A percentile compares a stretch with the other conserved stretches of the same genome.
Evolutionary conservation across 2,329 filamentous ascomycete genomes (phyloP).

Genomic region (Alternaria consortialis): DNA sequence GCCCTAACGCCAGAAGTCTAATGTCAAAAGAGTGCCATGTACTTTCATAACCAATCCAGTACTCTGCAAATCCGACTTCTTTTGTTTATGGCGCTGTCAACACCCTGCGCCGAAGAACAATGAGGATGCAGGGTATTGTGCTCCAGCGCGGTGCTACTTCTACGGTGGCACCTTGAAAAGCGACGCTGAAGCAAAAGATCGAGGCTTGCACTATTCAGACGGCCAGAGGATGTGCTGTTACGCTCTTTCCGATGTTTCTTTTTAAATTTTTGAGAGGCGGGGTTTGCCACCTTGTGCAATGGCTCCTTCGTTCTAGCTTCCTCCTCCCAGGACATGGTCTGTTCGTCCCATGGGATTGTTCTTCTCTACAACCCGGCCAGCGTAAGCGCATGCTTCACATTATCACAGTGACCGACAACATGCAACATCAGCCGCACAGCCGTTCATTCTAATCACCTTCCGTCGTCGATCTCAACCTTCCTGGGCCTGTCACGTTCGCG

Average conservation of each 20-base stretch:
- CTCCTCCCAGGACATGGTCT: not conserved
- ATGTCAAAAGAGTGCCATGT: not conserved
- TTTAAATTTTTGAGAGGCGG: not conserved
- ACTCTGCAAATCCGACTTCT: slow-evolving; percentile 18
- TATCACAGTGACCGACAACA: not conserved
- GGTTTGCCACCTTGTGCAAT: not conserved
- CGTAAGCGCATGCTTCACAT: not conserved
- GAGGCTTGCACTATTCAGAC: not conserved
- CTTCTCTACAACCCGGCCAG: not conserved
- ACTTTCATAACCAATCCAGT: slow-evolving; percentile 22
- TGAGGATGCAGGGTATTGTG: not conserved
- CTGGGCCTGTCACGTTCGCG: slow-evolving; percentile 30
- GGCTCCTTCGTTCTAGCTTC: not conserved
- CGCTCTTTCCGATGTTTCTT: not conserved
- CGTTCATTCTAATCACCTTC: slow-evolving; percentile 37
- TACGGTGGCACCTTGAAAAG: not conserved
- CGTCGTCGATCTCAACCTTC: slow-evolving; percentile 35
- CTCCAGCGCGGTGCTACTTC: not conserved
- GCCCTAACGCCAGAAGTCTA: not conserved
- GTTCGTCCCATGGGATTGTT: not conserved
- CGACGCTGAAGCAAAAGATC: not conserved
- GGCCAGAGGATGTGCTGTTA: not conserved
- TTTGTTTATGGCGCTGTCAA: not conserved
- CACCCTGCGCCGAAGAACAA: not conserved
- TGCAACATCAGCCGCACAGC: not conserved